phyloP scores from a whole-genome alignment of 768 basidiomycete genomes.

The Trametes elegans region DNA sequence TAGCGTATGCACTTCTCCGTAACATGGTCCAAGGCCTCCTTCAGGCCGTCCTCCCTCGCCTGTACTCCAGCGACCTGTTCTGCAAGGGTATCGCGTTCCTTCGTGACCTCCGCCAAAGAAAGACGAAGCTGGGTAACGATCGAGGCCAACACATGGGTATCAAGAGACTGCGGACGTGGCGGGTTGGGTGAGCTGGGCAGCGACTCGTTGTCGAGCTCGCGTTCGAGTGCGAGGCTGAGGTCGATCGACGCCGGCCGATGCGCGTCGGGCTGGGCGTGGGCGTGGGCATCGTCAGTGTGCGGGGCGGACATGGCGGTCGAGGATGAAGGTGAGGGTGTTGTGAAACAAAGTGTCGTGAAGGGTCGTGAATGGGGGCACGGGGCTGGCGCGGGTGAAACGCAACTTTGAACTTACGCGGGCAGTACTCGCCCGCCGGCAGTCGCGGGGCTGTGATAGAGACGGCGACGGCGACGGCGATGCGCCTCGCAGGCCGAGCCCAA shows the following conservation, averaged over 20 bases:
- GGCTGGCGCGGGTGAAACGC: background rate
- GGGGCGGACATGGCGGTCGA: constrained; percentile 9
- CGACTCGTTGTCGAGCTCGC: constrained; percentile 66
- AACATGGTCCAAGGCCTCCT: constrained; percentile 62
- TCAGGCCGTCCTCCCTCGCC: constrained; percentile 54
- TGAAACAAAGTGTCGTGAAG: constrained; percentile 11
- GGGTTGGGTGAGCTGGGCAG: constrained; percentile 45
- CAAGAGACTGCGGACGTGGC: constrained; percentile 52
- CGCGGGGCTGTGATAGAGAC: constrained; percentile 30
- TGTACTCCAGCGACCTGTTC: constrained; percentile 48
- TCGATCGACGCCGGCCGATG: constrained; percentile 60
- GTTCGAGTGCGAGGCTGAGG: constrained; percentile 76
- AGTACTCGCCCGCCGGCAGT: background rate
- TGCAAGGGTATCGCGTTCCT: constrained; percentile 69
- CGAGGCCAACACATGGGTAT: constrained; percentile 73
- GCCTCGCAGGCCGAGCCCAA: background rate
- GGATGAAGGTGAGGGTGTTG: background rate
- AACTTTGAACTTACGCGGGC: background rate
- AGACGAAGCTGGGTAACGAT: constrained; percentile 72
- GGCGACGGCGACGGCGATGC: constrained; percentile 12
- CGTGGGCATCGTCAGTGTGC: constrained; percentile 21
- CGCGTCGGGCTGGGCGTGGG: constrained; percentile 22
- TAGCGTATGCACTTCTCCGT: constrained; percentile 60
- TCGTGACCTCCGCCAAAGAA: constrained; percentile 59
- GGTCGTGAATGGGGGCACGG: constrained; percentile 2